These are phyloP conservation scores for Silene vulgaris DNA, from an alignment of 179 eudicot species.

Conservation along the genomic window DNA sequence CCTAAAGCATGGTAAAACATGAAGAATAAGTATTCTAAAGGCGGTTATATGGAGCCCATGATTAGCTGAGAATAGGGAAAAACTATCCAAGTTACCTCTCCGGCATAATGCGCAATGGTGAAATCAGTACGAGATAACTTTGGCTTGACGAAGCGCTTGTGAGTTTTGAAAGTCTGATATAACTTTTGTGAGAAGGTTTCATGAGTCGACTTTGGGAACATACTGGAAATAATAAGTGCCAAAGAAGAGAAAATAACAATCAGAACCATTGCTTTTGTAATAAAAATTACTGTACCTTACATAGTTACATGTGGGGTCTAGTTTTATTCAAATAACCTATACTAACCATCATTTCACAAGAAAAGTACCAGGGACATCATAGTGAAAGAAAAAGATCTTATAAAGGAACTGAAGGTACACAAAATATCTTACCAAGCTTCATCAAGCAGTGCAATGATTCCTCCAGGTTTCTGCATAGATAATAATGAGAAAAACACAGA, in stretches of 20 bases:
- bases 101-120: constrained; percentile 89
- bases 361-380: constrained; percentile 2
- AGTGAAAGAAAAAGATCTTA: not conserved
- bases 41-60: not conserved
- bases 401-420: not conserved
- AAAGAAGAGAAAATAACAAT: constrained; percentile 14
- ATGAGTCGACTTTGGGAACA: constrained; percentile 95
- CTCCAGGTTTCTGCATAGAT: constrained; percentile 86
- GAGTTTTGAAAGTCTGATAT: constrained; percentile 71
- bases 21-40: constrained; percentile 19
- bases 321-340: not conserved
- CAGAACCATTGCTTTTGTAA: constrained; percentile 6
- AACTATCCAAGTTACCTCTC: constrained; percentile 56
- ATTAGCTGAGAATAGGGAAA: not conserved
- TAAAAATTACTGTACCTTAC: not conserved
- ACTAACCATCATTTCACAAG: not conserved
- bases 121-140: constrained; percentile 85
- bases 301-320: not conserved
- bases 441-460: constrained; percentile 82
- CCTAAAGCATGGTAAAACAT: constrained; percentile 39
- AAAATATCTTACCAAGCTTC: constrained; percentile 75
- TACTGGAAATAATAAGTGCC: constrained; percentile 44
- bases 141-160: constrained; percentile 88
- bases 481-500: constrained; percentile 24
- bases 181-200: constrained; percentile 89